Percentiles rank a stretch among this genome's conserved stretches.
Evolutionary conservation across 768 basidiomycete species (phyloP).

Genomic region (Lactarius pseudohatsudake): DNA sequence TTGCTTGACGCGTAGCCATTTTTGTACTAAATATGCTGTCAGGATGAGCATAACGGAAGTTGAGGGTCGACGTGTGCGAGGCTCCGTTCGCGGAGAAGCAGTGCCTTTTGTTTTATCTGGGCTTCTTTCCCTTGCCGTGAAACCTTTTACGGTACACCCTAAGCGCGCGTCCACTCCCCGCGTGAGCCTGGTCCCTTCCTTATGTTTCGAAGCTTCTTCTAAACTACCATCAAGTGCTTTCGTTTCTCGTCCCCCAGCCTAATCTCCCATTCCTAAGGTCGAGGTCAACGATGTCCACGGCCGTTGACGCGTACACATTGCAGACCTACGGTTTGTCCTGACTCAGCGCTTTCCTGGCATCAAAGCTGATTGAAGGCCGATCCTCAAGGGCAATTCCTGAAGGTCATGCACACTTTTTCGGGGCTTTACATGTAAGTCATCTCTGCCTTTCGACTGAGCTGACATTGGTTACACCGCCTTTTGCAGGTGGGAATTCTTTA

Average conservation of each 20-base stretch:
- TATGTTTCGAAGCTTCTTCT: neutral
- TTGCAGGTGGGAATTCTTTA: constrained; percentile 25
- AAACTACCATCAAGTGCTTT: neutral
- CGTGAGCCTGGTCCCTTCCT: neutral
- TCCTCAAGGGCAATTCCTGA: constrained; percentile 2
- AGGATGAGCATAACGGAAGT: neutral
- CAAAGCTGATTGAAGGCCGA: neutral
- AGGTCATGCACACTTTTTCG: constrained; percentile 17
- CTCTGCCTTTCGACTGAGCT: neutral
- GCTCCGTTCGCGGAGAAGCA: neutral
- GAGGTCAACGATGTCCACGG: neutral
- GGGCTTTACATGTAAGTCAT: constrained; percentile 23
- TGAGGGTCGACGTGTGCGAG: neutral
- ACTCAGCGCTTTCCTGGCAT: neutral
- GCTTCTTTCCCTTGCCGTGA: neutral
- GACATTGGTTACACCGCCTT: neutral
- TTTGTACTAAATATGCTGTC: neutral
- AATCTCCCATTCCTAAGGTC: neutral
- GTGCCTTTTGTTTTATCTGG: neutral
- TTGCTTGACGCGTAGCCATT: neutral
- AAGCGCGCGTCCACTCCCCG: neutral
- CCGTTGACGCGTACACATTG: neutral
- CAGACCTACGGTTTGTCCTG: constrained; percentile 6
- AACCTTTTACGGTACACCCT: neutral
- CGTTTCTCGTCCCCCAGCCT: neutral